phyloP scores from a whole-genome alignment of 2,329 filamentous ascomycete genomes.

The Alternaria sp. region DNA sequence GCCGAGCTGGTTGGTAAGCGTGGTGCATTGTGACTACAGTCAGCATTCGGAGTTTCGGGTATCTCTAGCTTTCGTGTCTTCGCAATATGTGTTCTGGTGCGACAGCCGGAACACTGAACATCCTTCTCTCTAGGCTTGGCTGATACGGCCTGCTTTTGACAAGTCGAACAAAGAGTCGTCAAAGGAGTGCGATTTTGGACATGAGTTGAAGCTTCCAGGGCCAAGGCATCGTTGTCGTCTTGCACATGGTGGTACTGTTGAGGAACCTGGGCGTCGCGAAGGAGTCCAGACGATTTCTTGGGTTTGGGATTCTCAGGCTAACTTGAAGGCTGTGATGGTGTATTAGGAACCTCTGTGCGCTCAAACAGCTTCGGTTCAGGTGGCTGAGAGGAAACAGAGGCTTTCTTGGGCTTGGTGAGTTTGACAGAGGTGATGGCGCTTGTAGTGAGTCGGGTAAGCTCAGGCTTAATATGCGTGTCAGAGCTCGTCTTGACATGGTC shows the following conservation, averaged over 20 bases:
- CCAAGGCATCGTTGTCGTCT: background rate
- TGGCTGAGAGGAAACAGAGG: background rate
- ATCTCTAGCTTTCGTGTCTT: conserved; percentile 19
- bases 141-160: conserved; percentile 21
- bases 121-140: background rate
- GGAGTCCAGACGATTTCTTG: background rate
- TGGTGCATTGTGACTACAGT: background rate
- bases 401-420: background rate
- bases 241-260: background rate
- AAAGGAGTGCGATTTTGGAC: background rate
- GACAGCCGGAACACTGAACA: conserved; percentile 22
- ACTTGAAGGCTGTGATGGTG: conserved; percentile 27
- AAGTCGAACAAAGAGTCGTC: conserved; percentile 21
- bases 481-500: background rate
- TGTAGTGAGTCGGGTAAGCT: background rate
- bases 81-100: conserved; percentile 7
- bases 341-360: conserved; percentile 24
- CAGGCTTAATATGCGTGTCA: background rate
- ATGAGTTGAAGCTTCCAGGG: background rate
- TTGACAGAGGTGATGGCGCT: background rate
- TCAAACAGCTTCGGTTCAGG: background rate
- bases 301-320: conserved; percentile 8
- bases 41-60: conserved; percentile 26
- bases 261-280: background rate
- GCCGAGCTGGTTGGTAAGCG: background rate